These are phyloP conservation scores for Tricholoma sp. DNA, from an alignment of 768 basidiomycete species.

Conservation along the genomic window DNA sequence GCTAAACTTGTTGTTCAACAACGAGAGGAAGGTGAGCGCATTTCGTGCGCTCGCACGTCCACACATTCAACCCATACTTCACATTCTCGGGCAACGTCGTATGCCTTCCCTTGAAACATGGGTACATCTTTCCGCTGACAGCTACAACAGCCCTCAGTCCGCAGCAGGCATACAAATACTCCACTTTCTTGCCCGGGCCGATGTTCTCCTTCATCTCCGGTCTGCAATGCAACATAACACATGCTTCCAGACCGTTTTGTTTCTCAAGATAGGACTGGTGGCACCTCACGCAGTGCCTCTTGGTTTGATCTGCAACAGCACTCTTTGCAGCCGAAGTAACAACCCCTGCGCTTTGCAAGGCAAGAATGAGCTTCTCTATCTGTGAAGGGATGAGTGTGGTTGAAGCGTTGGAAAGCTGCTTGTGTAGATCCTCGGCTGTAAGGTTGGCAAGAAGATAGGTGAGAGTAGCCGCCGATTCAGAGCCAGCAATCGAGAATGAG, in stretches of 20 bases:
- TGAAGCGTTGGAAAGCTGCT: constrained; percentile 1
- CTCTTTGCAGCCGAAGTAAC: neutral
- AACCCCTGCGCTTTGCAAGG: constrained; percentile 11
- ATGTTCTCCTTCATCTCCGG: neutral
- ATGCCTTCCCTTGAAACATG: constrained; percentile 10
- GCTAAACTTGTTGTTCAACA: neutral
- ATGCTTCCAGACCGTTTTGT: constrained; percentile 14
- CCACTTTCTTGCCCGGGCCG: neutral
- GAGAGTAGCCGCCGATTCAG: constrained; percentile 11
- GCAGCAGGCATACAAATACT: constrained; percentile 1
- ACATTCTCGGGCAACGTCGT: constrained; percentile 9
- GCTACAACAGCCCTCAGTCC: neutral
- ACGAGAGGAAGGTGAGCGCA: neutral
- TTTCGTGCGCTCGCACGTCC: constrained; percentile 5
- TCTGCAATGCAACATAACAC: constrained; percentile 7
- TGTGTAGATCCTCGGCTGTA: constrained; percentile 13
- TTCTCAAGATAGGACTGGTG: constrained; percentile 17
- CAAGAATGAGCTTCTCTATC: constrained; percentile 10
- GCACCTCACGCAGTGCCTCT: constrained; percentile 19
- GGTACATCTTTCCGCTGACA: neutral
- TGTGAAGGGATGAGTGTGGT: constrained; percentile 5
- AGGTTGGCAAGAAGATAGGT: constrained; percentile 13
- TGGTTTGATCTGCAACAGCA: constrained; percentile 4
- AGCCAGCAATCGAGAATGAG: constrained; percentile 6
- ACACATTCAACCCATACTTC: constrained; percentile 6